Conservation (phyloP, 2,329 filamentous ascomycete genomes). For the Fusarium metavorans region DNA sequence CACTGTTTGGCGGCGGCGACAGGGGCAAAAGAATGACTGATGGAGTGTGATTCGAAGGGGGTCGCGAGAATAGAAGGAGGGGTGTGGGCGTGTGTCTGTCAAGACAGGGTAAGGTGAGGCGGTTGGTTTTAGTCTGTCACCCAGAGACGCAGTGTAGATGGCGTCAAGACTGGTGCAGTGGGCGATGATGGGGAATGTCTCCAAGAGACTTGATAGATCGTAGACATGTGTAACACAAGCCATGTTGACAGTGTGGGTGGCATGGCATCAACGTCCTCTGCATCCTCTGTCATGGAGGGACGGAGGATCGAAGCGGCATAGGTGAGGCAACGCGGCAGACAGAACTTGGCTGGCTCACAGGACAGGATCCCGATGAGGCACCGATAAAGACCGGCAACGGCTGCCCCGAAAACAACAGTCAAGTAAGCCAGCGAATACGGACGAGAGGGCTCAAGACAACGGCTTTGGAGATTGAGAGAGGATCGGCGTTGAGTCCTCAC, state of each 20-base stretch:
- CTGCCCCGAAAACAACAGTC: constrained; percentile 15
- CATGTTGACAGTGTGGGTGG: constrained; percentile 11
- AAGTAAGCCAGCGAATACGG: constrained; percentile 4
- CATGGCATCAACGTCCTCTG: constrained; percentile 6
- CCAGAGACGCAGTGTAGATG: constrained; percentile 37
- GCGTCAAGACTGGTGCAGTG: constrained; percentile 33
- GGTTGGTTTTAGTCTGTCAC: constrained; percentile 37
- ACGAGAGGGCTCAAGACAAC: constrained; percentile 30
- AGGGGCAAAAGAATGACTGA: constrained; percentile 40
- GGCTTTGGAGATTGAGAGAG: constrained; percentile 40
- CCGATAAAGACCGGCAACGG: constrained; percentile 9
- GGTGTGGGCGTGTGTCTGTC: constrained; percentile 31
- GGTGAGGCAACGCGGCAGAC: constrained; percentile 32
- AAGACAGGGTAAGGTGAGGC: constrained; percentile 44
- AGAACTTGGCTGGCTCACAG: constrained; percentile 39
- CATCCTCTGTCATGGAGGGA: constrained; percentile 6
- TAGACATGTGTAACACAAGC: constrained; percentile 17
- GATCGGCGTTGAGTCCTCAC: constrained; percentile 42
- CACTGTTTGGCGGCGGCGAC: constrained; percentile 28
- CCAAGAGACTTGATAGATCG: constrained; percentile 13
- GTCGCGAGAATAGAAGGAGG: constrained; percentile 23
- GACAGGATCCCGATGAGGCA: constrained; percentile 27
- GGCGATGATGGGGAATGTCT: constrained; percentile 13
- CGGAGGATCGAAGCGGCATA: constrained; percentile 4
- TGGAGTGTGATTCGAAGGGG: constrained; percentile 37